phyloP scores from a whole-genome alignment of 495 filamentous ascomycete species.

The Rostrohypoxylon terebratum region DNA sequence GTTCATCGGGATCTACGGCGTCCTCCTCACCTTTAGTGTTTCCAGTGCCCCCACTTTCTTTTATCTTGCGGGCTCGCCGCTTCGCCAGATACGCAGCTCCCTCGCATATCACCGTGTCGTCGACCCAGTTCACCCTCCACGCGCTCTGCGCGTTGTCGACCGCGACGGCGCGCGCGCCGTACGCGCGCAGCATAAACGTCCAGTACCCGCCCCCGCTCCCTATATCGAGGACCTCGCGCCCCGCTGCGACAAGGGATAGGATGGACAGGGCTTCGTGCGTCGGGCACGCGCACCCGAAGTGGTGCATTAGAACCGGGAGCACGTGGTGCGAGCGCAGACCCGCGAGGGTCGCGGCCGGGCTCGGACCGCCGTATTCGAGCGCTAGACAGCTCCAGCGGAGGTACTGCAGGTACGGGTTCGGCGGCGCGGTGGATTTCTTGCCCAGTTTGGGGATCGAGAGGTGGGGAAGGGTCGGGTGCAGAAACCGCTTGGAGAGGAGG shows the following conservation, averaged over 20 bases:
- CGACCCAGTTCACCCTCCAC: constrained; percentile 69
- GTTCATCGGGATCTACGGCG: constrained; percentile 53
- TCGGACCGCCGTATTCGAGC: constrained; percentile 66
- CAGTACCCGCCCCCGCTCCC: constrained; percentile 73
- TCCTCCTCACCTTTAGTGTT: not conserved
- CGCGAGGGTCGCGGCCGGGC: constrained; percentile 41
- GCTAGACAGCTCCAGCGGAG: constrained; percentile 62
- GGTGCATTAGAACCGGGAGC: constrained; percentile 73
- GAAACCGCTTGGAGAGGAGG: constrained; percentile 58
- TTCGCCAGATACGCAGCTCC: constrained; percentile 58
- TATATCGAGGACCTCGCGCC: constrained; percentile 63
- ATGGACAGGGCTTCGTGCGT: constrained; percentile 65
- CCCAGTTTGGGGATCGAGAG: constrained; percentile 53
- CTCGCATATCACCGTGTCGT: constrained; percentile 64
- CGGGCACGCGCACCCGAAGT: constrained; percentile 72
- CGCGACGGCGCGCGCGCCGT: constrained; percentile 51
- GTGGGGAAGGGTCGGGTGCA: constrained; percentile 43
- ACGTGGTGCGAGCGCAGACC: constrained; percentile 63
- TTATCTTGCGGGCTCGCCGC: not conserved
- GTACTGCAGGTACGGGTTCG: constrained; percentile 70
- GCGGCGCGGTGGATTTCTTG: constrained; percentile 49
- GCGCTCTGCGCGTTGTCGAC: constrained; percentile 66
- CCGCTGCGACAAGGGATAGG: constrained; percentile 58
- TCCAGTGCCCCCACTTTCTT: not conserved
- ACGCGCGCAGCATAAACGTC: constrained; percentile 66